phyloP scores from a whole-genome alignment of 202 grass and related monocot species.

The Hordeum pubiflorum region DNA sequence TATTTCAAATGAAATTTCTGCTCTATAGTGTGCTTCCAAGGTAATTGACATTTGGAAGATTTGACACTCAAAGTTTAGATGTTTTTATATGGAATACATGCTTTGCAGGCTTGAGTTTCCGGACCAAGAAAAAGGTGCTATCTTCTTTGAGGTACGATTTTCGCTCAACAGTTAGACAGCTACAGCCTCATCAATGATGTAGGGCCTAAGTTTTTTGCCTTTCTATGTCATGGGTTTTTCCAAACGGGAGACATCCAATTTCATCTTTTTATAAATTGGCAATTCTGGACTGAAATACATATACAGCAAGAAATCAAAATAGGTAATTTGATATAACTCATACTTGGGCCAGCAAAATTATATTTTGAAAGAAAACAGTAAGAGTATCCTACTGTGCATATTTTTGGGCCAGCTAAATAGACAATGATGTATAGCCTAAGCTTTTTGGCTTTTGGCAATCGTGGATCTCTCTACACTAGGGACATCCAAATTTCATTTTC shows the following conservation, averaged over 20 bases:
- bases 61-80: slow-evolving; percentile 17
- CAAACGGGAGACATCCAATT: not conserved
- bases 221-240: not conserved
- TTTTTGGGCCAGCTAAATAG: not conserved
- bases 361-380: not conserved
- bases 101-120: slow-evolving; percentile 81
- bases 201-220: not conserved
- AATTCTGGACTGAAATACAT: not conserved
- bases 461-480: not conserved
- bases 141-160: slow-evolving; percentile 74
- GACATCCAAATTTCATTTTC: slow-evolving; percentile 5
- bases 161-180: slow-evolving; percentile 1
- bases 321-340: not conserved
- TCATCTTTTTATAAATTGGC: not conserved
- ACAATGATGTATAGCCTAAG: not conserved
- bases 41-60: not conserved
- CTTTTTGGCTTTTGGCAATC: not conserved
- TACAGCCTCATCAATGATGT: slow-evolving; percentile 12
- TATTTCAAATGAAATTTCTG: not conserved
- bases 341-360: not conserved
- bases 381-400: not conserved
- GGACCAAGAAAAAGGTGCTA: slow-evolving; percentile 65
- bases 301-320: not conserved
- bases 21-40: slow-evolving; percentile 14
- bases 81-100: slow-evolving; percentile 23